Percentiles rank a stretch among this genome's conserved stretches.
These are phyloP conservation scores for Boletus fagicola DNA, from an alignment of 768 basidiomycete species.

Conservation along the genomic window DNA sequence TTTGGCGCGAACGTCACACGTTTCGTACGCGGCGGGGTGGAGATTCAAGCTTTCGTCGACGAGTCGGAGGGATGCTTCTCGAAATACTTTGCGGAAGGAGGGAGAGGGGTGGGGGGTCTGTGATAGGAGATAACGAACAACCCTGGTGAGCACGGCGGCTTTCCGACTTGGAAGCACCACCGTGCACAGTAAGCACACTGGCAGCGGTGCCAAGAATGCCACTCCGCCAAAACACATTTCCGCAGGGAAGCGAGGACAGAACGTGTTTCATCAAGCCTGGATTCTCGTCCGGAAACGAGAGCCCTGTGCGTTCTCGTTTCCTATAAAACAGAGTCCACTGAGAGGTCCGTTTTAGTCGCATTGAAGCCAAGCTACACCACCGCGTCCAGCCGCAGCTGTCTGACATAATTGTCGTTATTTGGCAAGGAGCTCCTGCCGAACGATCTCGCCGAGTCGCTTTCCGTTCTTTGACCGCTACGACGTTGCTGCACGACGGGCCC, in stretches of 20 bases:
- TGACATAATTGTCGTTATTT: constrained; percentile 21
- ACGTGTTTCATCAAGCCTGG: constrained; percentile 7
- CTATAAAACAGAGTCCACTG: constrained; percentile 7
- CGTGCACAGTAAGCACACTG: not conserved
- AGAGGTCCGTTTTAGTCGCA: not conserved
- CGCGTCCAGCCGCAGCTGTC: not conserved
- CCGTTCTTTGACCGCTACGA: not conserved
- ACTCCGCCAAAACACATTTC: constrained; percentile 7
- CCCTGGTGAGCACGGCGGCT: not conserved
- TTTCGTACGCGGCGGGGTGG: constrained; percentile 13
- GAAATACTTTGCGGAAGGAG: not conserved
- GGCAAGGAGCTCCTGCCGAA: constrained; percentile 8
- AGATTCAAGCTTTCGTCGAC: not conserved
- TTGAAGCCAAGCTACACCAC: no score
- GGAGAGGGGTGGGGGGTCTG: not conserved
- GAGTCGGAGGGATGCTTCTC: not conserved
- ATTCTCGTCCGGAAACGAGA: not conserved
- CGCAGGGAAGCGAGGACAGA: constrained; percentile 16
- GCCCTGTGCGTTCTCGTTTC: not conserved
- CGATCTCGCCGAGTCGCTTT: not conserved
- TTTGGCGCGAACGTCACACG: not conserved
- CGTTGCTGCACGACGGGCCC: not conserved
- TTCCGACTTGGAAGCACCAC: not conserved
- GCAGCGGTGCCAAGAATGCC: not conserved
- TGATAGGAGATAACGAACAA: constrained; percentile 1